phyloP scores from a whole-genome alignment of 2,329 filamentous ascomycete genomes.

The Penicillium sp. region DNA sequence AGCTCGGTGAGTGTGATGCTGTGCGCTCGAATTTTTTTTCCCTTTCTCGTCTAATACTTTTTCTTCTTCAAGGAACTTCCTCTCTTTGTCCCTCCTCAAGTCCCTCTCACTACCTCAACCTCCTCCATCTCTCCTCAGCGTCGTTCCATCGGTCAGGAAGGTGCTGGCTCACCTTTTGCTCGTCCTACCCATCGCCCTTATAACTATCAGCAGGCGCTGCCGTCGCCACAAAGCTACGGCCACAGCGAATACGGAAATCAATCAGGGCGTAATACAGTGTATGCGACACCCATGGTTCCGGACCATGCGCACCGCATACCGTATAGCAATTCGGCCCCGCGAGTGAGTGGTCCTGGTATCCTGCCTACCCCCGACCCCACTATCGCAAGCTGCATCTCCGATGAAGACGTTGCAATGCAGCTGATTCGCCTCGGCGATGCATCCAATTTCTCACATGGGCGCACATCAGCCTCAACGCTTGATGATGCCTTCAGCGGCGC shows the following conservation, averaged over 20 bases:
- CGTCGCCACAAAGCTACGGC: slow-evolving; percentile 78
- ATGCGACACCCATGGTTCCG: slow-evolving; percentile 58
- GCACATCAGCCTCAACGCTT: slow-evolving; percentile 86
- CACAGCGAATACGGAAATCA: slow-evolving; percentile 47
- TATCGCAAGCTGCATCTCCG: slow-evolving; percentile 92
- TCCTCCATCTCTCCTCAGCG: slow-evolving; percentile 94
- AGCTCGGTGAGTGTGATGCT: slow-evolving; percentile 75
- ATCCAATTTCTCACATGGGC: slow-evolving; percentile 87
- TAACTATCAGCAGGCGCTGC: slow-evolving; percentile 70
- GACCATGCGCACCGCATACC: slow-evolving; percentile 63
- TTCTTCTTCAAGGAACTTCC: slow-evolving; percentile 72
- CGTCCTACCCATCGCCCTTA: slow-evolving; percentile 77
- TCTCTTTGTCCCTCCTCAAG: slow-evolving; percentile 88
- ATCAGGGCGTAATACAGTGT: slow-evolving; percentile 45
- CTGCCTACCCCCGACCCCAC: slow-evolving; percentile 96
- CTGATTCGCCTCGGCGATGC: slow-evolving; percentile 94
- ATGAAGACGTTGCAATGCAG: slow-evolving; percentile 96
- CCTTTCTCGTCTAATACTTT: slow-evolving; percentile 12
- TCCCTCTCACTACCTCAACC: slow-evolving; percentile 91
- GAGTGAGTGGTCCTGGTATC: slow-evolving; percentile 54
- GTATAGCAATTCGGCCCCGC: slow-evolving; percentile 41
- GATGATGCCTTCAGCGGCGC: slow-evolving; percentile 91
- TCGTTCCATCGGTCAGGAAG: slow-evolving; percentile 71
- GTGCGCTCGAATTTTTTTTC: slow-evolving; percentile 17
- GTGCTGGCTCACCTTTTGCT: slow-evolving; percentile 66